Percentiles rank a stretch among this genome's conserved stretches.
Evolutionary conservation across 257 asterid genomes (phyloP).

Genomic region (Petrea volubilis): DNA sequence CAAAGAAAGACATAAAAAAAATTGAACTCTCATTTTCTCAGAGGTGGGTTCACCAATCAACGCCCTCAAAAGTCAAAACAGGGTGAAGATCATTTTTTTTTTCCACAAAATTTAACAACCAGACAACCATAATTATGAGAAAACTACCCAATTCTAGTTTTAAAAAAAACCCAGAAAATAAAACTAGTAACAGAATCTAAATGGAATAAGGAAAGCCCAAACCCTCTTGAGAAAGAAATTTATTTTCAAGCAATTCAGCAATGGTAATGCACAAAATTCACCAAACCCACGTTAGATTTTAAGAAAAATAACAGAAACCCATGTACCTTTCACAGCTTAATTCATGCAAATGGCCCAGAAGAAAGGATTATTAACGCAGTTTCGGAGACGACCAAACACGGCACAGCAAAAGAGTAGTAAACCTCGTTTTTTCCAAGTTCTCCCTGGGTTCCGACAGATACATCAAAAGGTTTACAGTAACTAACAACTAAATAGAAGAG

Average conservation of each 20-base stretch:
- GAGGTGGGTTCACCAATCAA: slow-evolving; percentile 13
- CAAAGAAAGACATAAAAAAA: not conserved
- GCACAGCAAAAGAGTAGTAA: not conserved
- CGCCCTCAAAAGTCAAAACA: not conserved
- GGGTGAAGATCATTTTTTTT: not conserved
- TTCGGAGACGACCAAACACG: slow-evolving; percentile 12
- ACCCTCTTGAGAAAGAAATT: not conserved
- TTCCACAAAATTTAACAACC: slow-evolving; percentile 11
- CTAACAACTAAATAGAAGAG: slow-evolving; percentile 19
- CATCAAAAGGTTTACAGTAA: not conserved
- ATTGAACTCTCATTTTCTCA: not conserved
- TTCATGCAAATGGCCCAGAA: slow-evolving; percentile 9
- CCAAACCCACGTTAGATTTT: not conserved
- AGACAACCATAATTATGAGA: not conserved
- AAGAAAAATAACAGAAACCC: not conserved
- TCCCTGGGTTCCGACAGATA: slow-evolving; percentile 5
- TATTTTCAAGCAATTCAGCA: slow-evolving; percentile 13
- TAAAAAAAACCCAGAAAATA: not conserved
- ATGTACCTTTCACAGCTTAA: slow-evolving; percentile 9
- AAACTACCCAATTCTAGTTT: not conserved
- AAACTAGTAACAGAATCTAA: not conserved
- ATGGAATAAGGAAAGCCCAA: not conserved
- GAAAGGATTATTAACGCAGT: not conserved
- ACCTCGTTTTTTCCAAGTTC: not conserved
- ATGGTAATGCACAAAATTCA: slow-evolving; percentile 15